Base-by-base conservation (phyloP, 2,329 filamentous ascomycete species). In the Fusarium gaditjirri region DNA sequence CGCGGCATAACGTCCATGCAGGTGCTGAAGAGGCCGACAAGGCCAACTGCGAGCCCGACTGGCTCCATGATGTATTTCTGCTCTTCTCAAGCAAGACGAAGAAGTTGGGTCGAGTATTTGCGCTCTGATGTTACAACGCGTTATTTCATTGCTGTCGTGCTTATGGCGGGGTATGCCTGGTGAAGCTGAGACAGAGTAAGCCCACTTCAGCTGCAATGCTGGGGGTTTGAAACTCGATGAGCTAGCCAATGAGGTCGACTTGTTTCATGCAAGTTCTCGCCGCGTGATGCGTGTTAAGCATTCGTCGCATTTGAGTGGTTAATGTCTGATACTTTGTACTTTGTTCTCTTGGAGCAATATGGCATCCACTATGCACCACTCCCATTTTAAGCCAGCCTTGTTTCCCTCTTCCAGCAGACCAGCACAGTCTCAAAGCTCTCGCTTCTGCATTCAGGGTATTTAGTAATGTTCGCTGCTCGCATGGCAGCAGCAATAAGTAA, bases 11-110 rank as follows among this genome's bases (percentile, higher is more conserved):
- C 29, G 0, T 62, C 23, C 29, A 62, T 14, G 1, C 42, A 62
- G 3, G 53, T 39, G 8, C 27, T 59, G 12, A 62, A 62, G 3
- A 59, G 53, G 16, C 60, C 36, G 4, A 39, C 53, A 5, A 62
- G 42, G 16, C 57, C 57, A 8, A 42, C 29, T 0, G 49, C 23
- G 0, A 52, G 33, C 1, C 49, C 49, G 3, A 52, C 47, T 11
- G 49, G 31, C 2, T 52, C 33, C 33, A 52, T 52, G n/a, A 4
- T 21, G 4, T 10, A 4, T 16, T 25, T 25, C 12, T 39, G 21
- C 21, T 39, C 21, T 5, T 6, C 6, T 8, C 10, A 8, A n/a
- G 12, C 2, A 41, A n/a, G 19, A n/a, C 4, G 21, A 41, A 5
- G 3, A 13, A 41, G 38, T 41, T 23, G 8, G 14, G 23, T n/a